Evolutionary conservation across 352 stramenopile species (phyloP).

Genomic region (Globisporangium nagaii): DNA sequence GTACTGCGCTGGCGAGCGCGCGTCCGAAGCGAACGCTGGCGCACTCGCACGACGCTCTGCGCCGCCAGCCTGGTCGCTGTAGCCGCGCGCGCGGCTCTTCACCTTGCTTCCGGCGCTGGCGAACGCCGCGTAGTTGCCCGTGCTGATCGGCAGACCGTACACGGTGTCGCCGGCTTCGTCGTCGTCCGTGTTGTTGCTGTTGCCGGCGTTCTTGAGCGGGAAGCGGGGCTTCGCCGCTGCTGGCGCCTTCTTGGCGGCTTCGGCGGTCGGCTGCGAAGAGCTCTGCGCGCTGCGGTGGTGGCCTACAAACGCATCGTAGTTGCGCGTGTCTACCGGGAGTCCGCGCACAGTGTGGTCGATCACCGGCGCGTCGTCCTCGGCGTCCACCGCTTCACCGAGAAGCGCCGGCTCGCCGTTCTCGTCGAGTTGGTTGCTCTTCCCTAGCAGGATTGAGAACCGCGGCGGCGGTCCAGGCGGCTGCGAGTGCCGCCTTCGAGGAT

Average conservation of each 20-base stretch:
- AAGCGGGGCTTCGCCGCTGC: conserved; percentile 6
- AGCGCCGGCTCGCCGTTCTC: background rate
- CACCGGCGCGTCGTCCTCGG: background rate
- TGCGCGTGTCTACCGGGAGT: conserved; percentile 26
- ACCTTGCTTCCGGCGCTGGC: conserved; percentile 17
- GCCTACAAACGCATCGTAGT: conserved; percentile 17
- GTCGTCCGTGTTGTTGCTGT: conserved; percentile 2
- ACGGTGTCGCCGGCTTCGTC: conserved; percentile 33
- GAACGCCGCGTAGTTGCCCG: conserved; percentile 45
- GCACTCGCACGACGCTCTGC: conserved; percentile 25
- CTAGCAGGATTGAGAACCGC: conserved; percentile 8
- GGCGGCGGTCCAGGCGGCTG: background rate
- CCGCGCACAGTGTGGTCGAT: conserved; percentile 13
- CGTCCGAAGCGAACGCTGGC: conserved; percentile 17
- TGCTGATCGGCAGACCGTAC: conserved; percentile 39
- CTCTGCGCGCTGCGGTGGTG: background rate
- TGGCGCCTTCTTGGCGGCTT: background rate
- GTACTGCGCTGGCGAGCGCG: conserved; percentile 13
- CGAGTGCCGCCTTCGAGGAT: background rate
- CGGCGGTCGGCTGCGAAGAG: background rate
- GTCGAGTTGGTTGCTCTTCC: background rate
- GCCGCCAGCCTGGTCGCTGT: conserved; percentile 42
- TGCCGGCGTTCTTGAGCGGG: background rate
- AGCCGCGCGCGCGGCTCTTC: conserved; percentile 34
- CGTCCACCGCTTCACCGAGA: background rate